Evolutionary conservation across 2,329 filamentous ascomycete species (phyloP), one percentile per base, ranked within the genome.

Genomic region (Alternaria infectoria): DNA sequence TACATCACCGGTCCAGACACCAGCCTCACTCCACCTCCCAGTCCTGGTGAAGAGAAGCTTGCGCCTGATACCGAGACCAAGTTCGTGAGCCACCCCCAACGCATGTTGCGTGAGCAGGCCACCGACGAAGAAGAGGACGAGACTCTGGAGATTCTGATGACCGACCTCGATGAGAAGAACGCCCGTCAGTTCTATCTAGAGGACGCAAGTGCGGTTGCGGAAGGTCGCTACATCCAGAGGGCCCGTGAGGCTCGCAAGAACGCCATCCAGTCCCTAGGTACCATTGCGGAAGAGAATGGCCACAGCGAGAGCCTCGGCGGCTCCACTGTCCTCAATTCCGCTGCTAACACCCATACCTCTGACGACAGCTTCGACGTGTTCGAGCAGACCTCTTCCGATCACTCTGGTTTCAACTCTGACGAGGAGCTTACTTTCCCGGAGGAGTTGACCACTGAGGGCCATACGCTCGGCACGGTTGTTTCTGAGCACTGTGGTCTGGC

Each of bases 1-100:
- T 99, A 99, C 83, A 90, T 98, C 74, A 98, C 96, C 12, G 93
- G 93, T 55, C 95, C 96, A 17, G 90, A 91, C 78, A 90, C 88
- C 51, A 84, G 88, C 57, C 85, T 96, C 69, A 97, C 94, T 0
- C 93, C 94, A 6, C 94, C 95, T 60, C 86, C 89, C 28, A 97
- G 92, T 11, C 94, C 95, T 6, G 81, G 80, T 11, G 75, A 78
- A 30, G 82, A 87, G 55, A 62, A 50, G 43, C 28, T 49, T 19
- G 83, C 84, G 65, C 73, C 81, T 25, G 83, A 86, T 73, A 86
- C 86, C 2, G 83, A 89, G 70, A 90, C 86, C 50, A 89, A 87
- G 77, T 80, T 86, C 52, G 78, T 90, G 62, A 83, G 84, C 72
- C 77, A 88, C 75, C 85, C 91, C 77, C 79, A 88, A 85, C 73